Evolutionary conservation across 2,329 filamentous ascomycete species (phyloP).

Genomic region (Diaporthe sp.): DNA sequence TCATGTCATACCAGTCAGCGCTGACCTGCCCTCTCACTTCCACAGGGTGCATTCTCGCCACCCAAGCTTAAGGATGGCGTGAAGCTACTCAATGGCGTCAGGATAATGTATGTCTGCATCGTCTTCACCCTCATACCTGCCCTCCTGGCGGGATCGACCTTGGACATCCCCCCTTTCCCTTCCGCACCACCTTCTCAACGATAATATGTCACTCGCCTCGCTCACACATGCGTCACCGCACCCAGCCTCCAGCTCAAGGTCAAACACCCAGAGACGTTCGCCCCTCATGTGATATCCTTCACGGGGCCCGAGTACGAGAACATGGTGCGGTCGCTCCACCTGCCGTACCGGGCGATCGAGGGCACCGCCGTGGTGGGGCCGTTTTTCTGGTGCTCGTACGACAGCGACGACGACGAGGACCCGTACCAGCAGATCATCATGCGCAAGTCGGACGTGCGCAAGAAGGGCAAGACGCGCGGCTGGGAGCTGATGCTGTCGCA

Average conservation of each 20-base stretch:
- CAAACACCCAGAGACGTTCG: conserved; percentile 67
- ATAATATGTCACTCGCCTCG: background rate
- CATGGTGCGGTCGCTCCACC: conserved; percentile 65
- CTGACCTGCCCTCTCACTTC: conserved; percentile 32
- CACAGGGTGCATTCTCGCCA: conserved; percentile 64
- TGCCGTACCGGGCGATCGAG: conserved; percentile 69
- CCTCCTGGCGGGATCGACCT: background rate
- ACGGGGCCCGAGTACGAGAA: conserved; percentile 59
- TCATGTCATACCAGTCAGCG: background rate
- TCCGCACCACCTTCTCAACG: background rate
- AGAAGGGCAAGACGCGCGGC: conserved; percentile 71
- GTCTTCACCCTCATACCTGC: background rate
- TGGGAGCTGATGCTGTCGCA: conserved; percentile 74
- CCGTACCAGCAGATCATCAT: conserved; percentile 71
- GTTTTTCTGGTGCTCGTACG: conserved; percentile 70
- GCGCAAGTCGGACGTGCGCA: conserved; percentile 74
- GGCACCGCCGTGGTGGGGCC: conserved; percentile 69
- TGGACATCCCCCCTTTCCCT: background rate
- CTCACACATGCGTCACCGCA: background rate
- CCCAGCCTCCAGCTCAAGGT: conserved; percentile 66
- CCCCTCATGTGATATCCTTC: conserved; percentile 64
- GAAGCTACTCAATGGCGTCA: conserved; percentile 60
- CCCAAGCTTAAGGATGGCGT: conserved; percentile 55
- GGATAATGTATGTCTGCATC: conserved; percentile 60
- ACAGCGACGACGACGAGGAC: conserved; percentile 63